Evolutionary conservation across 108 stramenopile genomes (phyloP).

Genomic region (Pseudonitzschia pungens): DNA sequence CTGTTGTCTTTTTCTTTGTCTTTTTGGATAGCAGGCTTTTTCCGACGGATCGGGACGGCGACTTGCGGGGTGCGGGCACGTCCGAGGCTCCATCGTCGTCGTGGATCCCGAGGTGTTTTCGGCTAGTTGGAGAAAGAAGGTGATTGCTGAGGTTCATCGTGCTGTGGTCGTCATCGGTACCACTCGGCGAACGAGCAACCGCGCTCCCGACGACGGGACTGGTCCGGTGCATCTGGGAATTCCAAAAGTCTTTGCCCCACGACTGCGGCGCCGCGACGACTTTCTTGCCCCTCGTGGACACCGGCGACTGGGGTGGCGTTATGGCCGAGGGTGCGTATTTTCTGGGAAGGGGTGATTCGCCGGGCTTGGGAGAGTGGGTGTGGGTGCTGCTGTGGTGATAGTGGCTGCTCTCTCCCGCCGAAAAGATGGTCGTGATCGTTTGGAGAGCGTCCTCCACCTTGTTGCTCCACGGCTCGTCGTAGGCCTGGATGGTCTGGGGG

Average conservation of each 20-base stretch:
- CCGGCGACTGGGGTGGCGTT: constrained; percentile 1
- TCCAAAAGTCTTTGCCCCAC: constrained; percentile 12
- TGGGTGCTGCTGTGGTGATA: neutral
- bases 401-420: neutral
- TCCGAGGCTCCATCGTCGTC: too few species aligned
- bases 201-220: neutral
- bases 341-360: neutral
- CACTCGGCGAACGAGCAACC: too few species aligned
- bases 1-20: too few species aligned
- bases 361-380: neutral
- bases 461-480: neutral
- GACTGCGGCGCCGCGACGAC: neutral
- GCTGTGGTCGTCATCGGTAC: neutral
- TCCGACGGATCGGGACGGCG: neutral
- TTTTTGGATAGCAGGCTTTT: too few species aligned
- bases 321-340: neutral
- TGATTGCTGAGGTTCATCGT: neutral
- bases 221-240: neutral
- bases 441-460: neutral
- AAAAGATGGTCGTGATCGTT: neutral
- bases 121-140: neutral
- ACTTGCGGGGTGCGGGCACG: neutral
- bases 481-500: neutral
- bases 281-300: neutral
- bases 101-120: neutral